Evolutionary conservation across 768 basidiomycete genomes (phyloP).

Genomic region (Leccinum disarticulatum): DNA sequence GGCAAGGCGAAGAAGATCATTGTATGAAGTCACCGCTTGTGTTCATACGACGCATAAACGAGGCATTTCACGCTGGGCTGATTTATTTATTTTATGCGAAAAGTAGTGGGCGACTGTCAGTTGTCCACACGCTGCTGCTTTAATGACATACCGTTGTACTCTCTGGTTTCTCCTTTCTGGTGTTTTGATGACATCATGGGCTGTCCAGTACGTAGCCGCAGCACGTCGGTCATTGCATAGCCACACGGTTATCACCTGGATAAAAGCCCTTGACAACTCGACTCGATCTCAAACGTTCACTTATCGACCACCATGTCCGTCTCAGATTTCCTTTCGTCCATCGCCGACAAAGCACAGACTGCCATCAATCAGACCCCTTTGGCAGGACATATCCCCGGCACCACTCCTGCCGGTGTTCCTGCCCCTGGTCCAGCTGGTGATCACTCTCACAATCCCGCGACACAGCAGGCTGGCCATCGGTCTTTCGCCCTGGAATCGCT

Average conservation of each 20-base stretch:
- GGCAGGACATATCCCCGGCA: constrained; percentile 54
- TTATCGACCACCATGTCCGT: constrained; percentile 47
- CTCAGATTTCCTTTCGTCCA: constrained; percentile 59
- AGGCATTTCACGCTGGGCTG: constrained; percentile 21
- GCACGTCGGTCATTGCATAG: constrained; percentile 16
- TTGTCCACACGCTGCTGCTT: constrained; percentile 20
- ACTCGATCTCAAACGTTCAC: background rate
- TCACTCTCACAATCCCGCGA: constrained; percentile 43
- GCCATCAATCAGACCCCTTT: constrained; percentile 65
- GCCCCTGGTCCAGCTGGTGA: constrained; percentile 28
- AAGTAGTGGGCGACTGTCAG: constrained; percentile 24
- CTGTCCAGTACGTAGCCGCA: background rate
- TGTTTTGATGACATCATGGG: background rate
- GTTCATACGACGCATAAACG: constrained; percentile 17
- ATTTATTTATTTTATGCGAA: constrained; percentile 34
- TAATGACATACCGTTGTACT: constrained; percentile 27
- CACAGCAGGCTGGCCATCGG: constrained; percentile 44
- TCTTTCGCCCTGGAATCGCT: constrained; percentile 59
- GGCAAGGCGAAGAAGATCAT: constrained; percentile 82
- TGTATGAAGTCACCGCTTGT: constrained; percentile 43
- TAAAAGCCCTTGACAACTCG: constrained; percentile 24
- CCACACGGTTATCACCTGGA: constrained; percentile 13
- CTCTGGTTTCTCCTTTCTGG: constrained; percentile 7
- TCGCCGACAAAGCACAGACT: constrained; percentile 76
- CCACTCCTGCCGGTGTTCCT: constrained; percentile 37